Base-by-base conservation (phyloP, 129 eudicot genomes). In the Scalesia atractyloides region DNA sequence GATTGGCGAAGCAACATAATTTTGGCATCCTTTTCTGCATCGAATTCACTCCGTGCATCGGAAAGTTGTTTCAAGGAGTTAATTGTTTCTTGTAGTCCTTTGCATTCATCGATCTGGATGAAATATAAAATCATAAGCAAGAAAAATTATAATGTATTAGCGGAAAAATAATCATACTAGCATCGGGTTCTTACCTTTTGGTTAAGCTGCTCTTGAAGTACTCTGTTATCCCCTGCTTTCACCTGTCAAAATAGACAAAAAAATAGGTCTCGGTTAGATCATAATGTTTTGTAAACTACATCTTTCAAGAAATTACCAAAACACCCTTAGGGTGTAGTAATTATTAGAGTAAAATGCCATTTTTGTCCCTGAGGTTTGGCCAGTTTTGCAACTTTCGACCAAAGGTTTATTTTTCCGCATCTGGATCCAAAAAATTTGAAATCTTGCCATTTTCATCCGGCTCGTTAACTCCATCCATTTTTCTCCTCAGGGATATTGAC, bases 181-280 rank as follows among this genome's bases (percentile, higher is more conserved):
- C 68, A 36, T 24, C 24, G 53, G 26, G 2, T 48, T 13, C 54
- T 18, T 76, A 88, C 99, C 99, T 94, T 90, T 78, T 84, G 88
- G 81, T 75, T 83, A 72, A 94, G 97, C 85, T 94, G 97, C 75
- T 94, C 99, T 75, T 94, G 91, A 73, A 90, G 88, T 73, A 94
- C 84, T 58, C 97, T 83, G 66, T 90, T 94, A 73, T 94, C 99
- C 17, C 96, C 99, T 64, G 70, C 66, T 90, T 88, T 90, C 19
- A 94, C 97, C 99, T 94, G 81, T 34, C 68, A 82, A 74, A 63
- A 48, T 51, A 37, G 76, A 66, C 46, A 15, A 12, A 0, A 69
- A 14, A 52, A 62, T 66, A 50, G 15, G 58, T 46, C 82, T 72
- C 54, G 34, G 43, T 47, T 54, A 63, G 36, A 44, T 59, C 18